Base-by-base conservation (phyloP, 2,329 filamentous ascomycete species). In the Xylaria sp. region DNA sequence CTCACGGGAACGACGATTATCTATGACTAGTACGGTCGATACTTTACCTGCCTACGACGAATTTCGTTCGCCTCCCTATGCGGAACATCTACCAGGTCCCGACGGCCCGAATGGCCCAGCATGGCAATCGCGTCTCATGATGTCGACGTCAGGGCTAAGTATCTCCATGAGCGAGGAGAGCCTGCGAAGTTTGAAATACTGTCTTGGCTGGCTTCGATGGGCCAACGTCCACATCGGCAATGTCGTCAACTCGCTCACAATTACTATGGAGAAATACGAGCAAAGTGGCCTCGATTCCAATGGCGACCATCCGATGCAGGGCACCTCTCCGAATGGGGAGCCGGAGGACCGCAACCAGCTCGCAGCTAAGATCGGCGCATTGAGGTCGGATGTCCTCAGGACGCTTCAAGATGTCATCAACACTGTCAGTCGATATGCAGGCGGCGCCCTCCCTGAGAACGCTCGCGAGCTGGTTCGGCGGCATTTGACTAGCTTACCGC, bases 131-230 rank as follows among this genome's bases (percentile, higher is more conserved):
- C 90, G 94, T 14, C 84, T 98, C 19, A 92, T 97, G 72, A 92
- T 97, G 78, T 94, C 93, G 4, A 98, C 95, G 0, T 97, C 94
- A 0, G 95, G 94, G 0, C 86, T 98, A 0, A 94, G 94, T 71
- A 91, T 97, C 17, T 94, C 96, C 0, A 93, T 99, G 86, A 97
- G 92, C 75, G 92, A 97, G 19, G 92, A 96, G 75, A 97, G 93
- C 24, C 82, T 98, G 8, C 88, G 90, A 60, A 96, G 92, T 69
- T 83, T 99, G 50, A 93, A 93, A 74, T 95, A 93, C 75, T 98
- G 94, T 71, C 83, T 98, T 1, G 86, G 87, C 27, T 92, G 94
- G 85, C 83, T 98, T 55, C 88, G 90, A 30, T 92, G 90, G 86
- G 93, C 93, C 1, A 97, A 97, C 69, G 89, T 89, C 6, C 92